Evolutionary conservation across 2,329 filamentous ascomycete species (phyloP), one percentile per base, ranked within the genome.

Genomic region (Exophiala aquamarina): DNA sequence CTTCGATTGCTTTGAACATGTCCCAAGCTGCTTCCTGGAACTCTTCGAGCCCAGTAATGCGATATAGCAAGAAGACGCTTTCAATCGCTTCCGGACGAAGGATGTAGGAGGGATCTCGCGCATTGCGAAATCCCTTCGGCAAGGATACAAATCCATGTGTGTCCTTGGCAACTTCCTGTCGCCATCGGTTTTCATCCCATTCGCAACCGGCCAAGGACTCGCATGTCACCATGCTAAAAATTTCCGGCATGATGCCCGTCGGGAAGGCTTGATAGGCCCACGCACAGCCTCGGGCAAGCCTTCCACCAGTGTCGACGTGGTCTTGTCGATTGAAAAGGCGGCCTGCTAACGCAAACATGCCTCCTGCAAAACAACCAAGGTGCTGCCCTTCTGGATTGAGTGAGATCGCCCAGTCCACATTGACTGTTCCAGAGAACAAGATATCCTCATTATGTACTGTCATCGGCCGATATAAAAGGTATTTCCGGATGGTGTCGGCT

Each of bases 21-120:
- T 75, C 73, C 90, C 90, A 95, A 13, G 88, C 90, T 56, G 86
- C 84, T 20, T 94, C 87, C 63, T 86, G 84, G 77, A 88, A 89
- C 4, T 69, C 67, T 1, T 76, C 69, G 55, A 93, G 86, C 38
- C 89, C 90, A 0, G 89, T 94, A 66, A 94, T 89, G 62, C 90
- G 87, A 70, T 93, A 93, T 74, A 94, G 84, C 69, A 91, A 87
- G 78, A 89, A 94, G 11, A 94, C 83, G 1, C 85, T 89, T 61
- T 95, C 89, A 58, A 95, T 90, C 1, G 87, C 88, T 71, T 95
- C 89, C 17, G 89, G 88, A 17, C 86, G 87, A 55, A 60, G 39
- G n/a, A 45, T 41, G 37, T 52, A 60, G 5, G 40, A 41, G 44
- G 39, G 50, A 41, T 56, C 47, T 3, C 47, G 29, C 18, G 53